phyloP scores from a whole-genome alignment of 75 land plant genomes.

The Picea sitchensis region DNA sequence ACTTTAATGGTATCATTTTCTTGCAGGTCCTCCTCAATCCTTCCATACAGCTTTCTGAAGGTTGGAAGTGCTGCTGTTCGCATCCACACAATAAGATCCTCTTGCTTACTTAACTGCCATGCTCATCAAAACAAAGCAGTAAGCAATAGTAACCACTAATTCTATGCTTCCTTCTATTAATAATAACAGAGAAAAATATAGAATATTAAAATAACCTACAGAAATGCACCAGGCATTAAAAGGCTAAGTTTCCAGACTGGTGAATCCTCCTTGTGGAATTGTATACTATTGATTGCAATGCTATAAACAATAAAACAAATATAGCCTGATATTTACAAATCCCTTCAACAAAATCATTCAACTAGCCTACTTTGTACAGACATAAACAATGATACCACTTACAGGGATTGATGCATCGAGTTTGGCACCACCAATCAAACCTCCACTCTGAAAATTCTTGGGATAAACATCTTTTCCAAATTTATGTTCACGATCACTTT shows the following conservation, averaged over 20 bases:
- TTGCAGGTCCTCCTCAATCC: slow-evolving; percentile 57
- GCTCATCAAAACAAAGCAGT: neutral
- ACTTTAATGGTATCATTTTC: slow-evolving; percentile 33
- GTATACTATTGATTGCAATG: neutral
- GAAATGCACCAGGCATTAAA: neutral
- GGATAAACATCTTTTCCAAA: slow-evolving; percentile 76
- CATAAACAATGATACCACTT: slow-evolving; percentile 10
- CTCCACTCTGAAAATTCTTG: slow-evolving; percentile 61
- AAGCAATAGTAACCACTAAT: neutral
- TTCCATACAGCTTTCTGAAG: slow-evolving; percentile 78
- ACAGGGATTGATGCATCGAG: slow-evolving; percentile 49
- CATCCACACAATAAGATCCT: slow-evolving; percentile 78
- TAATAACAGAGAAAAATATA: neutral
- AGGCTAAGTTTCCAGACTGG: neutral
- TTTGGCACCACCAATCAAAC: slow-evolving; percentile 57
- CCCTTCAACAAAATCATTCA: neutral
- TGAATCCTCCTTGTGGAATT: neutral
- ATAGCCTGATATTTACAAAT: neutral
- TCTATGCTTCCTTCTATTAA: neutral
- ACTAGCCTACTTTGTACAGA: neutral
- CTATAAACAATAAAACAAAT: neutral
- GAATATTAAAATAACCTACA: neutral
- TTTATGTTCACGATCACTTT: slow-evolving; percentile 72
- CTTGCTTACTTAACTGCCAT: slow-evolving; percentile 62
- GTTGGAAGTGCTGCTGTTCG: slow-evolving; percentile 81